Conservation (phyloP, 345 rosid species). For the Eucalyptus grandis region DNA sequence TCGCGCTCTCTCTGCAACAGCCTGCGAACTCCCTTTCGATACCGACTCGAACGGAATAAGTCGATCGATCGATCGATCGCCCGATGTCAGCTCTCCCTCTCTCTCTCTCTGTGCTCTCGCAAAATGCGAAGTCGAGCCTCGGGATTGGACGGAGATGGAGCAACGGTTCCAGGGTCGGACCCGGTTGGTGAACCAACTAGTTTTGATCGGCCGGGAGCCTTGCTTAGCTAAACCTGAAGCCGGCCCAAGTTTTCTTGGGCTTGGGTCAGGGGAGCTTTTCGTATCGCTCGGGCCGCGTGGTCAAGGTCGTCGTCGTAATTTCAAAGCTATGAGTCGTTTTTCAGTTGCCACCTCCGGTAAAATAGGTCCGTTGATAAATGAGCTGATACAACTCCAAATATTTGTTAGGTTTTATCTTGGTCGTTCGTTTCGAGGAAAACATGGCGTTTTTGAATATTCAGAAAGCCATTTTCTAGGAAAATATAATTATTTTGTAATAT, state of each 20-base stretch:
- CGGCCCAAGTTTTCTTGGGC: not conserved
- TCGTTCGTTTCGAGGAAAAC: fast-evolving
- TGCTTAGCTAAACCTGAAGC: not conserved
- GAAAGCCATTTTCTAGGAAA: fast-evolving
- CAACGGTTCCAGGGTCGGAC: not conserved
- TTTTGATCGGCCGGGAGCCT: not conserved
- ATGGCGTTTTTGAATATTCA: no score
- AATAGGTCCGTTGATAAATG: not conserved
- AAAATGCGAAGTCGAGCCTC: not conserved
- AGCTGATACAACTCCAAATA: not conserved
- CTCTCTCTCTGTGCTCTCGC: not conserved
- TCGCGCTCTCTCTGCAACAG: not conserved
- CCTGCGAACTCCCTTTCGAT: not conserved
- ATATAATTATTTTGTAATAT: no score
- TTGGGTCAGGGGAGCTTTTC: not conserved
- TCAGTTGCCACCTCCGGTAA: not conserved
- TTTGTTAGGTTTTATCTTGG: not conserved
- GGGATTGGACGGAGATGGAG: not conserved
- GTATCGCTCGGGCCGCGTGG: not conserved
- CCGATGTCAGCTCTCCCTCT: not conserved
- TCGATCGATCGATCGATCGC: not conserved
- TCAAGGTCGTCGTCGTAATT: not conserved
- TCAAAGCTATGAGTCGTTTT: not conserved
- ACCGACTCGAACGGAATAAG: not conserved
- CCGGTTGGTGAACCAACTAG: not conserved